Conservation (phyloP, 257 asterid genomes). For the Haberlea rhodopensis region DNA sequence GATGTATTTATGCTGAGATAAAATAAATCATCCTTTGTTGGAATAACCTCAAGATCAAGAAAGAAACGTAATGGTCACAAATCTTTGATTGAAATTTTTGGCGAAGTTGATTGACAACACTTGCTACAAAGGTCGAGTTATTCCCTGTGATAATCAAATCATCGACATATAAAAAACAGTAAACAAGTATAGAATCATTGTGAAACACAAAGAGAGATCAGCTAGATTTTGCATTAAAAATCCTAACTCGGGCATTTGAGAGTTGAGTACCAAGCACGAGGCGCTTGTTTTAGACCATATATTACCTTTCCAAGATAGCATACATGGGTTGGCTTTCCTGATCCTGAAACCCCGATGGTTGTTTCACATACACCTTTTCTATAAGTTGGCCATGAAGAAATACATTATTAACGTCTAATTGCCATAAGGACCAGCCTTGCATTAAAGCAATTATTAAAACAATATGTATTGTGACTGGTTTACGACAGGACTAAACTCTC, state of each 20-base stretch:
- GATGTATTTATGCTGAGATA: not conserved
- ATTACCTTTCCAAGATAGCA: not conserved
- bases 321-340: not conserved
- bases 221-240: not conserved
- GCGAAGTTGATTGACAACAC: not conserved
- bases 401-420: not conserved
- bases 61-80: not conserved
- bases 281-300: no score
- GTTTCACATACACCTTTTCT: not conserved
- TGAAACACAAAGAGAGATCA: not conserved
- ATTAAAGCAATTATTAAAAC: not conserved
- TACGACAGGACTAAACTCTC: no score
- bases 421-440: not conserved
- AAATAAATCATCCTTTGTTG: not conserved
- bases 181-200: no score
- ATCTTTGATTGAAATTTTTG: not conserved
- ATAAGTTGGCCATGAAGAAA: not conserved
- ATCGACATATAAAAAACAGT: no score
- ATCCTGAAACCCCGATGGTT: not conserved
- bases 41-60: not conserved
- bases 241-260: not conserved
- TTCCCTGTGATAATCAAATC: no score
- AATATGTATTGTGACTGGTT: not conserved
- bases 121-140: not conserved
- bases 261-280: not conserved